A percentile compares a stretch with the other conserved stretches of the same genome.
phyloP scores from a whole-genome alignment of 192 early-diverging fungal species.

The Spinellus fusiger region DNA sequence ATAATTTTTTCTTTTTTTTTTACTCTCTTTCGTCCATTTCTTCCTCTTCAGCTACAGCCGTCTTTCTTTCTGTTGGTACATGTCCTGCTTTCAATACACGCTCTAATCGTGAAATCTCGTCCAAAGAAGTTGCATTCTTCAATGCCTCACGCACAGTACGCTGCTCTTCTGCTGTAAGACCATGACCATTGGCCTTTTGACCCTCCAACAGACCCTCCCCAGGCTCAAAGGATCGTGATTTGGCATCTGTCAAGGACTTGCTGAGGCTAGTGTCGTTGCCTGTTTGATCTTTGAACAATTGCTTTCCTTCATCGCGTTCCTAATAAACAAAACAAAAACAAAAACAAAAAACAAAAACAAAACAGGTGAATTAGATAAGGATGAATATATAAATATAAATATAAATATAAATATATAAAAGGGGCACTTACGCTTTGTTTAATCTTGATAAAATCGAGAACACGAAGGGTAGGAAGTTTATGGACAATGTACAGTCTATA shows the following conservation, averaged over 20 bases:
- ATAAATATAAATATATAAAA: background rate
- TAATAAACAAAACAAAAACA: slow-evolving; percentile 14
- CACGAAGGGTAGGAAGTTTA: slow-evolving; percentile 66
- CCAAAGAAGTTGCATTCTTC: slow-evolving; percentile 65
- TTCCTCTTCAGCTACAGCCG: slow-evolving; percentile 14
- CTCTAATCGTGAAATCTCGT: slow-evolving; percentile 70
- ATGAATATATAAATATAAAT: too few relatives aligned
- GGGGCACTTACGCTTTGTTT: slow-evolving; percentile 55
- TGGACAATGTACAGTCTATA: slow-evolving; percentile 84
- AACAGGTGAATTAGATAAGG: slow-evolving; percentile 2
- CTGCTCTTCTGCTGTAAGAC: slow-evolving; percentile 61
- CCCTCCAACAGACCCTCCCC: slow-evolving; percentile 58
- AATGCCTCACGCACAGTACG: slow-evolving; percentile 53
- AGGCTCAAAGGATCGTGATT: slow-evolving; percentile 80
- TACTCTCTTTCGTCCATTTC: slow-evolving; percentile 9
- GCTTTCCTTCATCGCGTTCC: slow-evolving; percentile 80
- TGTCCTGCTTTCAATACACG: slow-evolving; percentile 56
- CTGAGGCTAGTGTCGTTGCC: slow-evolving; percentile 61
- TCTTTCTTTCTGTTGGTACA: slow-evolving; percentile 27
- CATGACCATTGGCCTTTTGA: slow-evolving; percentile 52
- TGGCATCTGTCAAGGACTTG: slow-evolving; percentile 57
- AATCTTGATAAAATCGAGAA: slow-evolving; percentile 84
- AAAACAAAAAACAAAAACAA: background rate
- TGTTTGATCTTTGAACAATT: slow-evolving; percentile 63
- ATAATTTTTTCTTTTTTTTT: background rate